Percentiles rank a stretch among this genome's conserved stretches.
These are phyloP conservation scores for Sugiyamaella sp. DNA, from an alignment of 1,139 yeast genomes.

Conservation along the genomic window DNA sequence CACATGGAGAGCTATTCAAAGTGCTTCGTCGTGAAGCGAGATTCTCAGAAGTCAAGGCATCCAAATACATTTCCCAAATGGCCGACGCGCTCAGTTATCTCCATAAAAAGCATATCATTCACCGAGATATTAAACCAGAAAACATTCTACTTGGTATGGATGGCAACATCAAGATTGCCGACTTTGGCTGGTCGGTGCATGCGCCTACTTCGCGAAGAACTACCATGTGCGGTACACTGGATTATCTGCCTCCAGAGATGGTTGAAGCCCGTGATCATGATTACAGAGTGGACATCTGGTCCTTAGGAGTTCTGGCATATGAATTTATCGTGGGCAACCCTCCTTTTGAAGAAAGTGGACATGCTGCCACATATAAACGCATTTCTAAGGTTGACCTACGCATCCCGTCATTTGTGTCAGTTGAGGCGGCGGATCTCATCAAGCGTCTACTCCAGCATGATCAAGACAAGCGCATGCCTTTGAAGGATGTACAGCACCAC, in stretches of 20 bases:
- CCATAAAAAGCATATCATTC: slow-evolving; percentile 79
- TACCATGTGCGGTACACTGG: slow-evolving; percentile 94
- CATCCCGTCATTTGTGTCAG: slow-evolving; percentile 69
- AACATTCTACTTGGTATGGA: slow-evolving; percentile 77
- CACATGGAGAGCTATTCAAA: slow-evolving; percentile 85
- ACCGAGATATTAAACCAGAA: slow-evolving; percentile 96
- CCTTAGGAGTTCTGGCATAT: slow-evolving; percentile 82
- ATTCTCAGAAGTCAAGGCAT: slow-evolving; percentile 72
- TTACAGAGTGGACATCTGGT: slow-evolving; percentile 85
- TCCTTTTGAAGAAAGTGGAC: slow-evolving; percentile 80
- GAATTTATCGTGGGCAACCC: slow-evolving; percentile 90
- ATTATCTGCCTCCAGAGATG: slow-evolving; percentile 95
- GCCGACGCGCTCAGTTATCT: slow-evolving; percentile 76
- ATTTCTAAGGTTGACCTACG: slow-evolving; percentile 75
- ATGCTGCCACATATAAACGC: slow-evolving; percentile 74
- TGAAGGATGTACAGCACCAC: slow-evolving; percentile 66
- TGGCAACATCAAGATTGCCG: slow-evolving; percentile 88
- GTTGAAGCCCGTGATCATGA: slow-evolving; percentile 83
- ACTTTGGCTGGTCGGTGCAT: slow-evolving; percentile 95
- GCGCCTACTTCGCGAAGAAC: slow-evolving; percentile 59
- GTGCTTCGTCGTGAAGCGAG: slow-evolving; percentile 64
- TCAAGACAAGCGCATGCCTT: slow-evolving; percentile 65
- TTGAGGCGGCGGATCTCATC: slow-evolving; percentile 80
- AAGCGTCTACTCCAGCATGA: slow-evolving; percentile 60
- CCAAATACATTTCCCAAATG: slow-evolving; percentile 77